phyloP scores from a whole-genome alignment of 306 rosid genomes.

The Dryas drummondii region DNA sequence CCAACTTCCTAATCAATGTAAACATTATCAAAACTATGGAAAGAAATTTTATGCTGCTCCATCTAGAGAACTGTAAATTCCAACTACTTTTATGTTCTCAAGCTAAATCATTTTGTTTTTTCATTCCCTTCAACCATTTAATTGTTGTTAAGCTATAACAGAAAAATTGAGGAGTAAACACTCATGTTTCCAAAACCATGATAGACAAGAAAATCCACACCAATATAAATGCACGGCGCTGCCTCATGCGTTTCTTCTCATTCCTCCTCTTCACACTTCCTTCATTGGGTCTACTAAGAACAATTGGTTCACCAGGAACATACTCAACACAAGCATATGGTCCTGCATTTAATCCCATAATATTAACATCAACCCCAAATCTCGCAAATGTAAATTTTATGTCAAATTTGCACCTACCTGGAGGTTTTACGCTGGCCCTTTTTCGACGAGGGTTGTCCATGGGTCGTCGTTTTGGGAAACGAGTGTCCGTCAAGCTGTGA shows the following conservation, averaged over 20 bases:
- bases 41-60: background rate
- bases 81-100: background rate
- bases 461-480: conserved; percentile 80
- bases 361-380: background rate
- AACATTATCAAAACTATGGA: background rate
- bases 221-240: conserved; percentile 73
- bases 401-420: conserved; percentile 38
- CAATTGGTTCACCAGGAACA: conserved; percentile 70
- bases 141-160: background rate
- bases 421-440: conserved; percentile 69
- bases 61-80: background rate
- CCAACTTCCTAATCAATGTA: background rate
- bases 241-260: conserved; percentile 84
- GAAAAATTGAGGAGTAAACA: background rate
- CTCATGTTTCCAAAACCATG: background rate
- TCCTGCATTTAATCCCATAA: conserved; percentile 38
- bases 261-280: conserved; percentile 91
- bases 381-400: background rate
- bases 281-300: conserved; percentile 71
- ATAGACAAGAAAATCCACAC: conserved; percentile 27
- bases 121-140: no score
- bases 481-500: conserved; percentile 81
- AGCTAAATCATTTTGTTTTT: background rate
- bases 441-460: conserved; percentile 63
- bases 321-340: conserved; percentile 78